Evolutionary conservation across 2,329 filamentous ascomycete species (phyloP), one percentile per base, ranked within the genome.

Genomic region (Paecilomyces niveus): DNA sequence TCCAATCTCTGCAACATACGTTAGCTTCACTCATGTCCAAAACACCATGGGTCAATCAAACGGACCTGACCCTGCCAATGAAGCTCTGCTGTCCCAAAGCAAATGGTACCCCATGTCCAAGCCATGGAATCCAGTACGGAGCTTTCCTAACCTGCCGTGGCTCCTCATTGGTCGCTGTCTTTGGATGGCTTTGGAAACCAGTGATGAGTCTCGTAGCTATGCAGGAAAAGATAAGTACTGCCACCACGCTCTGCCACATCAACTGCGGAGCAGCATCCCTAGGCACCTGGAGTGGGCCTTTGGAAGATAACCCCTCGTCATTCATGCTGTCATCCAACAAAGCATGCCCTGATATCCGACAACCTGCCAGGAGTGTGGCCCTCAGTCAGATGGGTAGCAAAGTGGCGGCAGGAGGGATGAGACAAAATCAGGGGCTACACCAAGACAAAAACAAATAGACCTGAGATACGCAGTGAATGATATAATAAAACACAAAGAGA

Each of bases 71-170:
- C 55, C 70, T 71, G 45, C 70, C 70, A 60, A 83, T 66, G 62
- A 81, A 79, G 10, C 65, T 64, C 49, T 79, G 71, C 54, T 77
- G 76, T 49, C 78, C 68, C 65, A 78, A 74, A 21, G 77, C 69
- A 63, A 84, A 80, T 21, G 70, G 71, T 49, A 80, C 64, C 6
- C 79, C 74, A 72, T 87, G 82, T 45, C 83, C 82, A 8, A 86
- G 35, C 55, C 81, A 75, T 1, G 85, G 84, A 7, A 87, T 68
- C 81, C 83, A 87, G 69, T 87, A 87, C 29, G 83, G 82, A 22
- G 81, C 63, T 58, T 76, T 69, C 67, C 79, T 80, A 60, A 82
- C 76, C 57, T 70, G 71, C 62, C 67, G 67, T 49, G 68, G 56
- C 35, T 66, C 62, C n/a, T 65, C 64, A n/a, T 64, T 54, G 53